phyloP scores from a whole-genome alignment of 2,329 filamentous ascomycete genomes.

The Mycogone perniciosa region DNA sequence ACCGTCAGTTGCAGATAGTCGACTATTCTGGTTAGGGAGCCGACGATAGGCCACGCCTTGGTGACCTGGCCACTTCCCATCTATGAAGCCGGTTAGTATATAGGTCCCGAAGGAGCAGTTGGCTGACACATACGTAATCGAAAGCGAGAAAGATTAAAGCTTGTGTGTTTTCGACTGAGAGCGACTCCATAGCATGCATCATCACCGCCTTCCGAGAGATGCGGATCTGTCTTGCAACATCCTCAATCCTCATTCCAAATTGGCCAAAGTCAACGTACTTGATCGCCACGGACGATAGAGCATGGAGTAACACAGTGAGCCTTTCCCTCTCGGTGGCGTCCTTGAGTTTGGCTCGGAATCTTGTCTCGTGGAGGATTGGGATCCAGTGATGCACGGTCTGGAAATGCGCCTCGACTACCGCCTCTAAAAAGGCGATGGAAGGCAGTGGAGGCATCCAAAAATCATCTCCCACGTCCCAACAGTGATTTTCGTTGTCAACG shows the following conservation, averaged over 20 bases:
- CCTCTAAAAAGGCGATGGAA: neutral
- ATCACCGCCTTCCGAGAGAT: constrained; percentile 4
- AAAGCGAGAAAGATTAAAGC: constrained; percentile 2
- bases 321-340: neutral
- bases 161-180: constrained; percentile 3
- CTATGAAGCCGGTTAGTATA: constrained; percentile 10
- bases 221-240: constrained; percentile 4
- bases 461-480: neutral
- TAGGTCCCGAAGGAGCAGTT: neutral
- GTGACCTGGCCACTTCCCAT: constrained; percentile 23
- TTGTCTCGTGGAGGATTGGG: constrained; percentile 8
- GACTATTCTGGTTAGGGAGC: constrained; percentile 24
- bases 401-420: constrained; percentile 9
- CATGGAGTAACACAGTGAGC: constrained; percentile 2
- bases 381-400: constrained; percentile 10
- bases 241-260: constrained; percentile 2
- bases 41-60: constrained; percentile 25
- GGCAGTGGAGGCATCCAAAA: constrained; percentile 1
- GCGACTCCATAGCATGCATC: constrained; percentile 2
- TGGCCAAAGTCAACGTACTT: constrained; percentile 6
- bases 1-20: constrained; percentile 26
- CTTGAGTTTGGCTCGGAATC: constrained; percentile 5
- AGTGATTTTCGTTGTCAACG: neutral
- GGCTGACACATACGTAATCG: neutral
- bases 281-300: constrained; percentile 4